Conservation (phyloP, 2,329 filamentous ascomycete species). For the Diplodia intermedia region DNA sequence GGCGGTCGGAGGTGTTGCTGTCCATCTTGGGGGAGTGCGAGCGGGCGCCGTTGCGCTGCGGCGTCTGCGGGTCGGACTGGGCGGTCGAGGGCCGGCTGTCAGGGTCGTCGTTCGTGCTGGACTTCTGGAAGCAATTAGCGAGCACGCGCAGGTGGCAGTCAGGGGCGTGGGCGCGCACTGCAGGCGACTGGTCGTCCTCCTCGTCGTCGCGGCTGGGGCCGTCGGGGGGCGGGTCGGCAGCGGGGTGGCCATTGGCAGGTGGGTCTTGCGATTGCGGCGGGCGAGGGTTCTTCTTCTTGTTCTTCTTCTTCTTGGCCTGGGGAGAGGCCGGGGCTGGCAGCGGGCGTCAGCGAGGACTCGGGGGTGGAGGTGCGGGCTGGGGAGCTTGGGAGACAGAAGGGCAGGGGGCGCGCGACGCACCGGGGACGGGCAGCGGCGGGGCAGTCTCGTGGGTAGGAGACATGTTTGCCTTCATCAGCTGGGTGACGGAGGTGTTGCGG, state of each 20-base stretch:
- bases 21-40: slow-evolving; percentile 32
- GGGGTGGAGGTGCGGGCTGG: not conserved
- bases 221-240: slow-evolving; percentile 42
- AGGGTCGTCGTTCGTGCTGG: slow-evolving; percentile 19
- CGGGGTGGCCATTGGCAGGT: slow-evolving; percentile 42
- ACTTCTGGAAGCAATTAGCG: slow-evolving; percentile 31
- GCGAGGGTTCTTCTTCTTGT: slow-evolving; percentile 63
- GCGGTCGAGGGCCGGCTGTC: slow-evolving; percentile 29
- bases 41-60: slow-evolving; percentile 26
- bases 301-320: slow-evolving; percentile 58
- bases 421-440: slow-evolving; percentile 28
- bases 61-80: slow-evolving; percentile 21
- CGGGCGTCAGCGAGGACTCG: slow-evolving; percentile 19
- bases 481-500: slow-evolving; percentile 28
- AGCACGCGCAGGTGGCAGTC: slow-evolving; percentile 33
- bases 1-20: slow-evolving; percentile 57
- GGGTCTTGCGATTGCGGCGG: slow-evolving; percentile 38
- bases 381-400: slow-evolving; percentile 10
- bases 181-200: slow-evolving; percentile 12
- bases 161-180: slow-evolving; percentile 24
- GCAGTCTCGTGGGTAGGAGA: slow-evolving; percentile 30
- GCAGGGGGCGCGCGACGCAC: slow-evolving; percentile 31
- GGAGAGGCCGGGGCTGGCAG: slow-evolving; percentile 25
- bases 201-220: slow-evolving; percentile 49
- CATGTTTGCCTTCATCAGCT: slow-evolving; percentile 32